Evolutionary conservation across 352 stramenopile species (phyloP).

Genomic region (Globisporangium cystogenes): DNA sequence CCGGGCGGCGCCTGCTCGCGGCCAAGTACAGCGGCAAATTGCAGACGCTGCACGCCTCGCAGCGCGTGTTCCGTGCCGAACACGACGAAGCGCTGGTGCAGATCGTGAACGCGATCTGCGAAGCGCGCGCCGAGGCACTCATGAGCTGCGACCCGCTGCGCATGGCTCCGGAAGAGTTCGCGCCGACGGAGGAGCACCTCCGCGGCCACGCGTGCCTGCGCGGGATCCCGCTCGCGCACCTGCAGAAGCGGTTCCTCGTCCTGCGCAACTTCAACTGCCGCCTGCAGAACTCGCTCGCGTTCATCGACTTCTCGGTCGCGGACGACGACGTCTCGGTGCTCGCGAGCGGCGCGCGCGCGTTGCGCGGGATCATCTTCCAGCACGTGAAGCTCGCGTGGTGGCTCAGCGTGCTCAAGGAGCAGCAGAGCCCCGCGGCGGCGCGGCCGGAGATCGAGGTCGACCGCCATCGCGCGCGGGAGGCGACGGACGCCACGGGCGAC

Average conservation of each 20-base stretch:
- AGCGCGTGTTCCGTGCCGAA: conserved; percentile 55
- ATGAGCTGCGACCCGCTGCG: conserved; percentile 80
- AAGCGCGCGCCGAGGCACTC: conserved; percentile 64
- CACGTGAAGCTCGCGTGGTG: conserved; percentile 87
- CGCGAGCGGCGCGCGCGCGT: conserved; percentile 38
- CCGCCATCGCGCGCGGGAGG: conserved; percentile 67
- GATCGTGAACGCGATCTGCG: conserved; percentile 83
- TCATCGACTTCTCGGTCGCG: conserved; percentile 73
- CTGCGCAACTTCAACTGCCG: conserved; percentile 86
- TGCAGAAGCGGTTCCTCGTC: conserved; percentile 81
- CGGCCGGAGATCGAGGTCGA: conserved; percentile 84
- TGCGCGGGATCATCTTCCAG: conserved; percentile 81
- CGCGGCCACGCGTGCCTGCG: conserved; percentile 39
- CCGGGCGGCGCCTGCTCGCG: conserved; percentile 61
- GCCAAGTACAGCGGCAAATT: conserved; percentile 67
- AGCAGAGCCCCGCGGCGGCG: conserved; percentile 72
- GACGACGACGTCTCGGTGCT: conserved; percentile 56
- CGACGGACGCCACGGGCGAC: conserved; percentile 44
- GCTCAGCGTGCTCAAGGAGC: conserved; percentile 83
- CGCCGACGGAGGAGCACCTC: conserved; percentile 58
- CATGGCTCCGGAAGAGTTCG: conserved; percentile 79
- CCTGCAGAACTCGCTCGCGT: conserved; percentile 79
- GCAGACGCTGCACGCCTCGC: conserved; percentile 52
- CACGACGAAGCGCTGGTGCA: conserved; percentile 73
- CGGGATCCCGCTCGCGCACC: conserved; percentile 36